Evolutionary conservation across 768 basidiomycete genomes (phyloP).

Genomic region (Clavulina sp.): DNA sequence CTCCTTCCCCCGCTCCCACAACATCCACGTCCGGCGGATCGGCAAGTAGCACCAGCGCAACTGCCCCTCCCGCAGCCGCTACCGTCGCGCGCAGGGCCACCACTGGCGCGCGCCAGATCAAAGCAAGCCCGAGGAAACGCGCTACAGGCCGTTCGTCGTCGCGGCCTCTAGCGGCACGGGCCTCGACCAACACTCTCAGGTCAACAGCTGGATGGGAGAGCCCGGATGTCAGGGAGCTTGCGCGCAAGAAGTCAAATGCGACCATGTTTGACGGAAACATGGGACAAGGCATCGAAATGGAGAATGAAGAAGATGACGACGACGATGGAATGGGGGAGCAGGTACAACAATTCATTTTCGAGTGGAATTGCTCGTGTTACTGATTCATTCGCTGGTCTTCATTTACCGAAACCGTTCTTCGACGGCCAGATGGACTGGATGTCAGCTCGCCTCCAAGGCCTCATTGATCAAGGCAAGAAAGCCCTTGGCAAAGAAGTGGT

Average conservation of each 20-base stretch:
- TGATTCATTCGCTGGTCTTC: background rate
- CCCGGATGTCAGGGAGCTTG: constrained; percentile 3
- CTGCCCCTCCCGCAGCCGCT: too few species aligned
- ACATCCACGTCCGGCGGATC: background rate
- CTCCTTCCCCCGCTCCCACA: constrained; percentile 19
- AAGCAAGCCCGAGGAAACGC: too few species aligned
- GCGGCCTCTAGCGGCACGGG: too few species aligned
- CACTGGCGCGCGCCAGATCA: too few species aligned
- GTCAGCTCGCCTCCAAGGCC: constrained; percentile 42
- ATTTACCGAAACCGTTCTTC: constrained; percentile 3
- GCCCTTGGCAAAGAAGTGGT: constrained; percentile 67
- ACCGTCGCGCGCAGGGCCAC: too few species aligned
- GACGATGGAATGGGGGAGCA: constrained; percentile 37
- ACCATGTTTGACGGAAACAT: constrained; percentile 19
- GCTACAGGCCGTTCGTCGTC: too few species aligned
- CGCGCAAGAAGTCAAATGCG: constrained; percentile 15
- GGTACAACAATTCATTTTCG: constrained; percentile 17
- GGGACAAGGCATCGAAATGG: constrained; percentile 28
- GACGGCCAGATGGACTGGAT: constrained; percentile 62
- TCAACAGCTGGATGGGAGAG: too few species aligned
- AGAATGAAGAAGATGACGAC: constrained; percentile 21
- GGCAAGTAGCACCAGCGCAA: too few species aligned
- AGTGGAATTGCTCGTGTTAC: constrained; percentile 2
- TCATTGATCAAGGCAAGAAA: constrained; percentile 65
- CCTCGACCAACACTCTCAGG: too few species aligned